Percentiles rank a stretch among this genome's conserved stretches.
These are phyloP conservation scores for Eimeria necatrix DNA, from an alignment of 169 alveolate species.

Conservation along the genomic window DNA sequence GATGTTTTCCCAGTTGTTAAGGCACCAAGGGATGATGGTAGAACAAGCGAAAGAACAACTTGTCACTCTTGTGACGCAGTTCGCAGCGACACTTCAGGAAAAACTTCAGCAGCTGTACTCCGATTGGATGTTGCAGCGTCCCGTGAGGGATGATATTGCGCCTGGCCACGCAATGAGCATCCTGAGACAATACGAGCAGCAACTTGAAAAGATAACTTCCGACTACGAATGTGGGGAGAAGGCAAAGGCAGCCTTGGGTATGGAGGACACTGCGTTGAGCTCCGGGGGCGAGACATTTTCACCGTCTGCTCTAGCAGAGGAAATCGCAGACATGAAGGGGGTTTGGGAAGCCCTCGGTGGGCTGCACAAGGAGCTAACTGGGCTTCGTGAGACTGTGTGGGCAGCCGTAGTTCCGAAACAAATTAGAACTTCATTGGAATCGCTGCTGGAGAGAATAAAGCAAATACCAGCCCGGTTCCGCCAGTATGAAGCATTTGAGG, in stretches of 20 bases:
- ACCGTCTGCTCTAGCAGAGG: constrained; percentile 91
- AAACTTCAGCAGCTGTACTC: constrained; percentile 78
- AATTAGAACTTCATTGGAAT: constrained; percentile 91
- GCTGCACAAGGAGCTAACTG: constrained; percentile 88
- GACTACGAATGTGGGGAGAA: constrained; percentile 61
- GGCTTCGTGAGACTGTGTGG: constrained; percentile 91
- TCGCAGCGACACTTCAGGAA: constrained; percentile 55
- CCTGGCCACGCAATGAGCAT: constrained; percentile 77
- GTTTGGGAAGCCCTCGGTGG: constrained; percentile 93
- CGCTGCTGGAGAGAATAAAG: constrained; percentile 90
- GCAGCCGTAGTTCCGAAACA: constrained; percentile 90
- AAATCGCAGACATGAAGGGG: constrained; percentile 90
- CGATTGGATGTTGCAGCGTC: constrained; percentile 82
- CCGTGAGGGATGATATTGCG: constrained; percentile 72
- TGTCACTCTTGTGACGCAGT: constrained; percentile 64
- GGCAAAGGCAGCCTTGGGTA: constrained; percentile 76
- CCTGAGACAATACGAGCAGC: constrained; percentile 59
- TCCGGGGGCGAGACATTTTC: constrained; percentile 46
- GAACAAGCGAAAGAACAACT: constrained; percentile 67
- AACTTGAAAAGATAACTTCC: constrained; percentile 43
- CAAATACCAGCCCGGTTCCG: constrained; percentile 91
- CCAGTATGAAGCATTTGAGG: constrained; percentile 96
- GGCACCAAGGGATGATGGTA: constrained; percentile 80
- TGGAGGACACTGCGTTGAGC: constrained; percentile 39
- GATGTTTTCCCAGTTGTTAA: constrained; percentile 89